Evolutionary conservation across 345 rosid species (phyloP).

Genomic region (Rhodamnia argentea): DNA sequence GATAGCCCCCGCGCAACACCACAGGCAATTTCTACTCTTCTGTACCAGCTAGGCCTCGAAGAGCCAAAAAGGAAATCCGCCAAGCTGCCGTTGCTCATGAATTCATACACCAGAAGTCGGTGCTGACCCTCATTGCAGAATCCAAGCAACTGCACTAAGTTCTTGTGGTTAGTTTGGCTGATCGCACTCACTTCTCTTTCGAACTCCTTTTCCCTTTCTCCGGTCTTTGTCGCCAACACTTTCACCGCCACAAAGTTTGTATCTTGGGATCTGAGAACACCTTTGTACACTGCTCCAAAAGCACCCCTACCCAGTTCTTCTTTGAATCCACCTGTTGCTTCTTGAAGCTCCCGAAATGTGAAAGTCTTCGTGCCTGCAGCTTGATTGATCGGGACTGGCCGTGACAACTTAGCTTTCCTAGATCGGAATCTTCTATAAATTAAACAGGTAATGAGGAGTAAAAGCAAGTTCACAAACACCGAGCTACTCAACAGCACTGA

Average conservation of each 20-base stretch:
- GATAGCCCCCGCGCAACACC: slow-evolving; percentile 10
- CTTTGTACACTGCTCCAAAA: slow-evolving; percentile 18
- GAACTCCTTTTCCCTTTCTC: slow-evolving; percentile 15
- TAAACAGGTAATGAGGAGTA: not conserved
- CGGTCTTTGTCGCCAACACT: slow-evolving; percentile 2
- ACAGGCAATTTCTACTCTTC: slow-evolving; percentile 5
- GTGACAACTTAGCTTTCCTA: not conserved
- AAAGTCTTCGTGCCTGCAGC: not conserved
- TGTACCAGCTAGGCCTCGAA: slow-evolving; percentile 9
- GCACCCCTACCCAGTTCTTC: slow-evolving; percentile 10
- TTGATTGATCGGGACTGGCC: not conserved
- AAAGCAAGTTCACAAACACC: not conserved
- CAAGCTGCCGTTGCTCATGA: slow-evolving; percentile 14
- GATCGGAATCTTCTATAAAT: not conserved
- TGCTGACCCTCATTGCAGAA: slow-evolving; percentile 17
- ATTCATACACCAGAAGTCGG: slow-evolving; percentile 17
- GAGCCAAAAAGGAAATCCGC: slow-evolving; percentile 6
- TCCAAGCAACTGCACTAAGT: slow-evolving; percentile 20
- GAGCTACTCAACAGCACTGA: not conserved
- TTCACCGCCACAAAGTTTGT: slow-evolving; percentile 4
- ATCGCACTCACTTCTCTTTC: slow-evolving; percentile 12
- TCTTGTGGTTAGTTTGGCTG: slow-evolving; percentile 23
- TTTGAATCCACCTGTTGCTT: slow-evolving; percentile 1
- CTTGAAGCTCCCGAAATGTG: not conserved
- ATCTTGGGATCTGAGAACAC: not conserved